phyloP scores from a whole-genome alignment of 345 rosid species.

The Diplotaxis tenuifolia region DNA sequence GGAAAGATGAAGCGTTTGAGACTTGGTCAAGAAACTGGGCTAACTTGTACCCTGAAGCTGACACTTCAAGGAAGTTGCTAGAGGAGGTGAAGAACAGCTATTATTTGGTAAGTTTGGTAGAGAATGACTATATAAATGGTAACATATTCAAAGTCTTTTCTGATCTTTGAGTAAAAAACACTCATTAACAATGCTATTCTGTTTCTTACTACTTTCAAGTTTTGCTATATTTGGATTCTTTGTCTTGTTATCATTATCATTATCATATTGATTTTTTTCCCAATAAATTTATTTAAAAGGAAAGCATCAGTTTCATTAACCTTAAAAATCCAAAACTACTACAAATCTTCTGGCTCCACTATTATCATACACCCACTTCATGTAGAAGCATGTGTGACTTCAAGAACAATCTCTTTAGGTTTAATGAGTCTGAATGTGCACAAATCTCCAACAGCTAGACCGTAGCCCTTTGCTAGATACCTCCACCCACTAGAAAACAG shows the following conservation, averaged over 20 bases:
- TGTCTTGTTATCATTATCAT: background rate
- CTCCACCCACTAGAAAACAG: slow-evolving; percentile 7
- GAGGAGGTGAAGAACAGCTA: slow-evolving; percentile 75
- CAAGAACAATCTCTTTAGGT: slow-evolving; percentile 13
- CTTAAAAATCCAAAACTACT: background rate
- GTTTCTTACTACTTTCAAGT: slow-evolving; percentile 8
- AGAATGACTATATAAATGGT: slow-evolving; percentile 37
- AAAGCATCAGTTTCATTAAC: slow-evolving; percentile 24
- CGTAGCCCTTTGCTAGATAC: background rate
- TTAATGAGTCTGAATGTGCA: slow-evolving; percentile 7
- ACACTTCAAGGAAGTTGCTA: slow-evolving; percentile 59
- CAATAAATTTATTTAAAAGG: slow-evolving; percentile 12
- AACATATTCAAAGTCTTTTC: slow-evolving; percentile 36
- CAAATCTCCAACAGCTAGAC: slow-evolving; percentile 11
- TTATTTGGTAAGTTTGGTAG: slow-evolving; percentile 76
- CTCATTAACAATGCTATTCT: background rate
- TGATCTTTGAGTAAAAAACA: slow-evolving; percentile 9
- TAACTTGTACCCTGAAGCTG: slow-evolving; percentile 65
- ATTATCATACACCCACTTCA: background rate
- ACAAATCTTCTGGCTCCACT: background rate
- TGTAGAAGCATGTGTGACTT: background rate
- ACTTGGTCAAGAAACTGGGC: slow-evolving; percentile 95
- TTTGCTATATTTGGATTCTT: slow-evolving; percentile 20
- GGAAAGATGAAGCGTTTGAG: slow-evolving; percentile 98
- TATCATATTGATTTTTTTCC: slow-evolving; percentile 20